Conservation (phyloP, 2,329 filamentous ascomycete species). For the Talaromyces rugulosus region DNA sequence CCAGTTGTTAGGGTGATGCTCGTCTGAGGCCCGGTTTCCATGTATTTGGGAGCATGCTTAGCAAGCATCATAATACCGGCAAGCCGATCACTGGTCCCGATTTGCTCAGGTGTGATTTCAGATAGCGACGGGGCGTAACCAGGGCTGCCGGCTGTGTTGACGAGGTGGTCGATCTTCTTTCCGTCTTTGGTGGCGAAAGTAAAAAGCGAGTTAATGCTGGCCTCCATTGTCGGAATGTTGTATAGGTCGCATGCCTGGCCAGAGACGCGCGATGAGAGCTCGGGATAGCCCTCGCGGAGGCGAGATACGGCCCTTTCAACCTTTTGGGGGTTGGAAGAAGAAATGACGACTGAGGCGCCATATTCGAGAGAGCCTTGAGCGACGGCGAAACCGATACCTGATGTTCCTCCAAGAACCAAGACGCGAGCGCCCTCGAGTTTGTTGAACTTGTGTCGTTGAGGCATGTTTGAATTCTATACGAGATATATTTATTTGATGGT, state of each 20-base stretch:
- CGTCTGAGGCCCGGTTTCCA: constrained; percentile 23
- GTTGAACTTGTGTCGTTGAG: constrained; percentile 17
- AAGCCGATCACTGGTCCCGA: constrained; percentile 29
- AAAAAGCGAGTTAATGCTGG: constrained; percentile 41
- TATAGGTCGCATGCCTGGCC: constrained; percentile 44
- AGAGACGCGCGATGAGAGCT: constrained; percentile 27
- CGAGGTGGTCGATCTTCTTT: constrained; percentile 45
- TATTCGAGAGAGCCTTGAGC: constrained; percentile 50
- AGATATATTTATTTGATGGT: not conserved
- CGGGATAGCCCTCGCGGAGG: constrained; percentile 43
- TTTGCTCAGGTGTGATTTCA: constrained; percentile 20
- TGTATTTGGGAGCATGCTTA: constrained; percentile 36
- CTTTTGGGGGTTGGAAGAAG: constrained; percentile 40
- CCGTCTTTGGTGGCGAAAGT: constrained; percentile 27
- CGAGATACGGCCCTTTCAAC: constrained; percentile 37
- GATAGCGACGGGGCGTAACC: constrained; percentile 18
- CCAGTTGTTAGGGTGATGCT: constrained; percentile 42
- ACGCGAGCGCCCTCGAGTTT: constrained; percentile 46
- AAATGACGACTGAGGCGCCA: constrained; percentile 46
- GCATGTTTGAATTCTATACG: not conserved
- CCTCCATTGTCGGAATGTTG: constrained; percentile 40
- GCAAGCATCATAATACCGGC: constrained; percentile 34
- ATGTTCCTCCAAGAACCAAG: constrained; percentile 50
- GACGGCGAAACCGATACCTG: constrained; percentile 50
- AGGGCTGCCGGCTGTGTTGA: constrained; percentile 48